These are phyloP conservation scores for Trichophaea hybrida DNA, from an alignment of 2,329 filamentous ascomycete species.

Conservation along the genomic window DNA sequence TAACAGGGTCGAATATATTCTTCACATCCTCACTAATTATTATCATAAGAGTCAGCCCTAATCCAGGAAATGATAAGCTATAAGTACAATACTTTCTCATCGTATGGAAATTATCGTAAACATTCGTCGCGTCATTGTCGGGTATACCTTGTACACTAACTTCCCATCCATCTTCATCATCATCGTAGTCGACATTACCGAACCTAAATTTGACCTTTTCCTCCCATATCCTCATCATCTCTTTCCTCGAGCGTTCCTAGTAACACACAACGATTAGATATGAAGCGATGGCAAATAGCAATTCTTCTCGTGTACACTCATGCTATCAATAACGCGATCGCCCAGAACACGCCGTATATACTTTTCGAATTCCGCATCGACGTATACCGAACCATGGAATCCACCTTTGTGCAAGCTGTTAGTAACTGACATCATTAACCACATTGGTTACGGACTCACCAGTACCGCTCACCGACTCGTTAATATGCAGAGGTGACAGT, in stretches of 20 bases:
- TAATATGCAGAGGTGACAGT: conserved; percentile 53
- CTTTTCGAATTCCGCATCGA: conserved; percentile 70
- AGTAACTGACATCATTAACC: conserved; percentile 28
- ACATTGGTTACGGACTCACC: conserved; percentile 38
- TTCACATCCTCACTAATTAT: conserved; percentile 16
- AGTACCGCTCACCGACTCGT: conserved; percentile 66
- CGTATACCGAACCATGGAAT: conserved; percentile 42
- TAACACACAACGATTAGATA: no score
- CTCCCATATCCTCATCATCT: conserved; percentile 4
- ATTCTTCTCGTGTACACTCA: no score
- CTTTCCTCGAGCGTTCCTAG: conserved; percentile 28
- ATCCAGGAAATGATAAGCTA: background rate
- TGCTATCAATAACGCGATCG: conserved; percentile 51
- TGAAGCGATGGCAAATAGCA: no score
- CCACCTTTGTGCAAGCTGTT: background rate
- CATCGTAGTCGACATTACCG: conserved; percentile 3
- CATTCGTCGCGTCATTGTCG: conserved; percentile 58
- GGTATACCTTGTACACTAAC: conserved; percentile 37
- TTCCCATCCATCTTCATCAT: no score
- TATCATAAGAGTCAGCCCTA: no score
- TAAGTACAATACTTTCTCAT: background rate
- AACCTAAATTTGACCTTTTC: conserved; percentile 20
- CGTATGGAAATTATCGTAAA: conserved; percentile 58
- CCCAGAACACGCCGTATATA: conserved; percentile 55
- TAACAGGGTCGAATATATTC: conserved; percentile 59